phyloP scores from a whole-genome alignment of 2,329 filamentous ascomycete species.

The Paraphoma chrysanthemicola region DNA sequence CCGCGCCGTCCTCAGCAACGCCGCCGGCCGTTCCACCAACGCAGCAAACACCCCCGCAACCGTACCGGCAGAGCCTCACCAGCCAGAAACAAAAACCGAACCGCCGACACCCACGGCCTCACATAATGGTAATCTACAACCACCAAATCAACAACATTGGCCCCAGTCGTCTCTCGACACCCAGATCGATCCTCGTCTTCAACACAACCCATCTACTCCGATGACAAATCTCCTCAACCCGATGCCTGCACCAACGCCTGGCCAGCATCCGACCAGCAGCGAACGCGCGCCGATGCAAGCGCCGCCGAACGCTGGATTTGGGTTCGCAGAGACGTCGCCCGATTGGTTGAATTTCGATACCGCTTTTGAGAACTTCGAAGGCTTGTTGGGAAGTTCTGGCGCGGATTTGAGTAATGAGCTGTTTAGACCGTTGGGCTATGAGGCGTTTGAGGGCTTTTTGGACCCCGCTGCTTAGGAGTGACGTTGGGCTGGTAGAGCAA shows the following conservation, averaged over 20 bases:
- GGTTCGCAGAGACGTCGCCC: conserved; percentile 43
- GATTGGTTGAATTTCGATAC: conserved; percentile 50
- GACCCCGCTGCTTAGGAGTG: conserved; percentile 29
- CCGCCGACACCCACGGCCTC: conserved; percentile 23
- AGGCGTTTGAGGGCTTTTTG: conserved; percentile 41
- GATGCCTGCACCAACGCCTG: conserved; percentile 33
- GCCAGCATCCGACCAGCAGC: conserved; percentile 48
- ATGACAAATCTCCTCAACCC: conserved; percentile 42
- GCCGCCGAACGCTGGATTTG: conserved; percentile 28
- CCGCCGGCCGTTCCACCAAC: conserved; percentile 44
- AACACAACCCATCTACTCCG: conserved; percentile 29
- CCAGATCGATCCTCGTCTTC: conserved; percentile 44
- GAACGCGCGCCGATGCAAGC: conserved; percentile 36
- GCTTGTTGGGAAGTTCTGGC: conserved; percentile 45
- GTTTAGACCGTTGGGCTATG: conserved; percentile 46
- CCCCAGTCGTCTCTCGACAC: conserved; percentile 25
- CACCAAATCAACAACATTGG: conserved; percentile 26
- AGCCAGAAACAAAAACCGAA: conserved; percentile 25
- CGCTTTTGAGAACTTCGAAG: conserved; percentile 51
- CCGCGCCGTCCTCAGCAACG: conserved; percentile 47
- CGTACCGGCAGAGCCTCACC: conserved; percentile 24
- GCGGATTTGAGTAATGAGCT: conserved; percentile 49
- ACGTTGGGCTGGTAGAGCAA: background rate
- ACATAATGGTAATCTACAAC: conserved; percentile 18
- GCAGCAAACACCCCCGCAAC: conserved; percentile 43